Conservation (phyloP, 768 basidiomycete species). For the Gloeophyllum trabeum region DNA sequence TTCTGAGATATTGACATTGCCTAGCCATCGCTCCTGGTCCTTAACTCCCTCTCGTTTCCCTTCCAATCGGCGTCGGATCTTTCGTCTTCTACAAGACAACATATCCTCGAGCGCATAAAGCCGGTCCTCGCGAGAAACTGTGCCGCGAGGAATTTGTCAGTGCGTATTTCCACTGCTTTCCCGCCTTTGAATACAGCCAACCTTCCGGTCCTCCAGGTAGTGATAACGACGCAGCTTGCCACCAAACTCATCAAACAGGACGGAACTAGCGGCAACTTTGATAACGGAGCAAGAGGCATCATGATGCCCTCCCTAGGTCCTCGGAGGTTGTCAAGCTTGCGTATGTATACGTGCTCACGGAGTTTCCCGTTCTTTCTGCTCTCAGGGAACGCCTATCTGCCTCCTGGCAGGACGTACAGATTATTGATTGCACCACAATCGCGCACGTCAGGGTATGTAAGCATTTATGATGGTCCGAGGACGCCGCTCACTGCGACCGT, state of each 20-base stretch:
- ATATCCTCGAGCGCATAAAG: constrained; percentile 40
- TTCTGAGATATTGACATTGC: constrained; percentile 4
- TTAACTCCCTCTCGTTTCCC: constrained; percentile 58
- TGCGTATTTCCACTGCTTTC: constrained; percentile 10
- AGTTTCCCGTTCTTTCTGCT: neutral
- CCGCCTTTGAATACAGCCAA: neutral
- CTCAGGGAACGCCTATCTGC: neutral
- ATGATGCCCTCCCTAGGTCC: neutral
- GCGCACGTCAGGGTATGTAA: neutral
- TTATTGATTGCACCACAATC: neutral
- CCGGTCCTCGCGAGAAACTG: constrained; percentile 39
- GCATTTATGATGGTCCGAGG: neutral
- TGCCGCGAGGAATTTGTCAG: constrained; percentile 36
- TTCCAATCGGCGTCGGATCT: constrained; percentile 42
- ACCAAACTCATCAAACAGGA: neutral
- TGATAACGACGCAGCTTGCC: neutral
- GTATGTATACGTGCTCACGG: neutral
- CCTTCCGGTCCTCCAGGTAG: neutral
- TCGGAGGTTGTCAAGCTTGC: neutral
- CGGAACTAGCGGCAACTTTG: neutral
- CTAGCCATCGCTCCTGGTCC: constrained; percentile 48
- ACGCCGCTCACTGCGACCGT: neutral
- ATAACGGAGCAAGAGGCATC: neutral
- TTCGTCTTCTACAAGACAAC: constrained; percentile 23
- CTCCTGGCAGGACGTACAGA: neutral